Evolutionary conservation across 108 stramenopile species (phyloP).

Genomic region (Schizochytrium sp.): DNA sequence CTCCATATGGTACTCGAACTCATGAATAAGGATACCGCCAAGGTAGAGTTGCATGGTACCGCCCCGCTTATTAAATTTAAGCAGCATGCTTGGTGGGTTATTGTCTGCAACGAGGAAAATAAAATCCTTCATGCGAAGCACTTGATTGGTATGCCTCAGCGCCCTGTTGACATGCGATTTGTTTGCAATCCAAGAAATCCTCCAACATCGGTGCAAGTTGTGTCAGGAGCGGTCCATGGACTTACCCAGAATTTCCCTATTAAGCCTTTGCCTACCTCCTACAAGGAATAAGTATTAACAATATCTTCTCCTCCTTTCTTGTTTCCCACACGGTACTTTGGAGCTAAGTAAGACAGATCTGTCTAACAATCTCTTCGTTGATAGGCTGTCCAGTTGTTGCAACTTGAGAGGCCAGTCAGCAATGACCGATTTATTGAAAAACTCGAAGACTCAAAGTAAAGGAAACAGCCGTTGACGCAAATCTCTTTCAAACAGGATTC

Average conservation of each 20-base stretch:
- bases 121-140: background rate
- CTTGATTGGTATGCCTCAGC: background rate
- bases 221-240: background rate
- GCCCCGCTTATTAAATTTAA: slow-evolving; percentile 3
- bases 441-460: too few relatives aligned
- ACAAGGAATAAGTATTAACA: too few relatives aligned
- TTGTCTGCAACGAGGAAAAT: background rate
- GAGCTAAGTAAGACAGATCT: too few relatives aligned
- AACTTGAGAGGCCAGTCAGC: too few relatives aligned
- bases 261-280: too few relatives aligned
- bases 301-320: too few relatives aligned
- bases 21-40: background rate
- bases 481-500: too few relatives aligned
- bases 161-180: background rate
- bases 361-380: too few relatives aligned
- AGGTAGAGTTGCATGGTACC: background rate
- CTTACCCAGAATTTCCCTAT: background rate
- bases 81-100: slow-evolving; percentile 5
- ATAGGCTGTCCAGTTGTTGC: too few relatives aligned
- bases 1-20: background rate
- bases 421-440: too few relatives aligned
- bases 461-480: too few relatives aligned
- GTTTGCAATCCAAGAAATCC: background rate
- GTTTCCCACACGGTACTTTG: too few relatives aligned
- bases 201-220: background rate